Evolutionary conservation across 495 filamentous ascomycete genomes (phyloP), one percentile per base, ranked within the genome.

Genomic region (Aspergillus heteromorphus): DNA sequence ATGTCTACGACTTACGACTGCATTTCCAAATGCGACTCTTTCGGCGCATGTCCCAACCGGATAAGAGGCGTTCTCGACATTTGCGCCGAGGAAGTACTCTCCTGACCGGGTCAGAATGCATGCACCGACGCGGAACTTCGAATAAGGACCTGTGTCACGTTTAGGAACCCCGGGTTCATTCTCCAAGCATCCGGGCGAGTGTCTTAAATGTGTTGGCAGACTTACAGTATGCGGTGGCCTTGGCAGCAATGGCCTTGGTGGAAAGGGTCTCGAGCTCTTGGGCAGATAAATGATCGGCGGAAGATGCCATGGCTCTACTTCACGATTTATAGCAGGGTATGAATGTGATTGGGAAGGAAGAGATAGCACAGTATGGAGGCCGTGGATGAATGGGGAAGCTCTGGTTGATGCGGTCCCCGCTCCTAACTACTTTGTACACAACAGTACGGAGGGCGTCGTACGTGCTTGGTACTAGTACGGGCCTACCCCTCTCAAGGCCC

Each of bases 41-140:
- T 97, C 93, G n/a, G 93, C 93, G 66, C 93, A 98, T 0, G 87
- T 92, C 0, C 88, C 88, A 18, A 97, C 91, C 5, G 92, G 92
- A 65, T 95, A 97, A 20, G 85, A 78, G 1, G 88, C 93, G 69
- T 97, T 97, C 73, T 98, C 93, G 23, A 98, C 83, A 69, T 98
- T 98, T 43, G 87, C 91, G 18, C 93, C 93, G 43, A 72, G 65
- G 60, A 90, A 75, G 58, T 79, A 87, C 48, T 73, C 71, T n/a
- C 78, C 82, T 21, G 79, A 75, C 17, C 71, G 56, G 16, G 84
- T 83, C 53, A 98, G 82, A 50, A 98, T 71, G 29, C 86, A 83
- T 43, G 87, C 85, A 54, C 93, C 93, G 58, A 98, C 93, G 38
- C 82, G 90, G 83, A 97, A 98, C 50, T 86, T 79, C 59, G 89